These are phyloP conservation scores for Botrytis tulipae DNA, from an alignment of 2,329 filamentous ascomycete species.

Conservation along the genomic window DNA sequence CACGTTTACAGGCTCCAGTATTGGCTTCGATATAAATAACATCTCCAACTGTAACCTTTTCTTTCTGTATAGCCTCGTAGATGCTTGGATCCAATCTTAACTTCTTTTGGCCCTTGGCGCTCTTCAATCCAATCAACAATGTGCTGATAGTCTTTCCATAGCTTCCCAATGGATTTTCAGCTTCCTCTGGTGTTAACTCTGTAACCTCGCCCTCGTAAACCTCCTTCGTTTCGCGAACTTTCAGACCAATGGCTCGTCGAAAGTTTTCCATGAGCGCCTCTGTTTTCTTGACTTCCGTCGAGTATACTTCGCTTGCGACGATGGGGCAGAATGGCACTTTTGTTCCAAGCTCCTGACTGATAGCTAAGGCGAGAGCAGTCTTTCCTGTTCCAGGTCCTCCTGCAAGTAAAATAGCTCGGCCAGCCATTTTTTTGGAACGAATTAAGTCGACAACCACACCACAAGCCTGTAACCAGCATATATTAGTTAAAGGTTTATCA, in stretches of 20 bases:
- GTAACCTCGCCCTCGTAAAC: conserved; percentile 99
- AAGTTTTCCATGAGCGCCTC: conserved; percentile 99
- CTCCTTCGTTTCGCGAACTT: conserved; percentile 98
- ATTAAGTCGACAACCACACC: conserved; percentile 96
- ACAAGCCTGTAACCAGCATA: conserved; percentile 77
- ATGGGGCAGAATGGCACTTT: conserved; percentile 99
- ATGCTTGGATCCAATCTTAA: conserved; percentile 94
- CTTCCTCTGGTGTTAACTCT: conserved; percentile 95
- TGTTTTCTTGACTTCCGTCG: conserved; percentile 98
- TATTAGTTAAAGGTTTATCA: conserved; percentile 78
- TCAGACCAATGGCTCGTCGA: conserved; percentile 88
- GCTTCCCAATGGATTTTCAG: conserved; percentile 93
- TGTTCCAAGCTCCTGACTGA: conserved; percentile 94
- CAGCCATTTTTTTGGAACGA: conserved; percentile 95
- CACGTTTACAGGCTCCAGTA: conserved; percentile 95
- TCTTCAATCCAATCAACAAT: conserved; percentile 90
- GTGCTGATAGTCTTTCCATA: conserved; percentile 98
- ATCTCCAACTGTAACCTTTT: conserved; percentile 91
- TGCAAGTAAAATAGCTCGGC: conserved; percentile 86
- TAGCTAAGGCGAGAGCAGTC: conserved; percentile 90
- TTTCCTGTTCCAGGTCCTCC: conserved; percentile 96
- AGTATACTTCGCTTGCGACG: conserved; percentile 97
- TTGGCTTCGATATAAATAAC: conserved; percentile 99
- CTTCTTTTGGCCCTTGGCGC: conserved; percentile 96
- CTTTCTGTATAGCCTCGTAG: conserved; percentile 98